A percentile compares a stretch with the other conserved stretches of the same genome.
phyloP scores from a whole-genome alignment of 306 rosid genomes.

The Betula pendula region DNA sequence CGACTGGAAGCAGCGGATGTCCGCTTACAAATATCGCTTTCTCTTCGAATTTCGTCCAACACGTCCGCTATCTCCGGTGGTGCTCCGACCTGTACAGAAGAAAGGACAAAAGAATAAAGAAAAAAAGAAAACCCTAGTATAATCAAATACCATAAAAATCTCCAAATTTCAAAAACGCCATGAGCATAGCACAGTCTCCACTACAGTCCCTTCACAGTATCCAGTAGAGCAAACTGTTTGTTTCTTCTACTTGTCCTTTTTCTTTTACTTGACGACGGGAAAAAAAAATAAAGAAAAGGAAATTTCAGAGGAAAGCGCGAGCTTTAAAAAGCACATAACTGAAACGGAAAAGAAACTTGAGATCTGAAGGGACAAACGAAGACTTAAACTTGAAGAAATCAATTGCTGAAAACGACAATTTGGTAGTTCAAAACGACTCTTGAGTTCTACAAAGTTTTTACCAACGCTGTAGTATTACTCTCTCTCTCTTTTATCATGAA shows the following conservation, averaged over 20 bases:
- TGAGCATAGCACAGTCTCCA: neutral
- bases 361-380: neutral
- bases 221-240: neutral
- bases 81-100: slow-evolving; percentile 62
- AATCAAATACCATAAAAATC: neutral
- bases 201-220: neutral
- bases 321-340: too few relatives aligned
- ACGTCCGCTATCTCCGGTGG: slow-evolving; percentile 53
- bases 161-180: neutral
- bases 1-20: slow-evolving; percentile 24
- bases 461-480: neutral
- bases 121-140: neutral
- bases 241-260: neutral
- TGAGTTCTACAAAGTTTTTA: too few relatives aligned
- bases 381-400: neutral
- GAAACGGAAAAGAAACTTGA: too few relatives aligned
- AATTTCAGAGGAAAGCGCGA: neutral
- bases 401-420: neutral
- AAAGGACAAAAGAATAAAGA: neutral
- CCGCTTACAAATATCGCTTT: slow-evolving; percentile 26
- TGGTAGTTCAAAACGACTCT: neutral
- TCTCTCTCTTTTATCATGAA: neutral
- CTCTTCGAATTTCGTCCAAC: slow-evolving; percentile 50
- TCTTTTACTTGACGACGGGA: neutral
- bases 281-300: neutral